Conservation (phyloP, 768 basidiomycete species). For the Macrolepiota albuminosa region DNA sequence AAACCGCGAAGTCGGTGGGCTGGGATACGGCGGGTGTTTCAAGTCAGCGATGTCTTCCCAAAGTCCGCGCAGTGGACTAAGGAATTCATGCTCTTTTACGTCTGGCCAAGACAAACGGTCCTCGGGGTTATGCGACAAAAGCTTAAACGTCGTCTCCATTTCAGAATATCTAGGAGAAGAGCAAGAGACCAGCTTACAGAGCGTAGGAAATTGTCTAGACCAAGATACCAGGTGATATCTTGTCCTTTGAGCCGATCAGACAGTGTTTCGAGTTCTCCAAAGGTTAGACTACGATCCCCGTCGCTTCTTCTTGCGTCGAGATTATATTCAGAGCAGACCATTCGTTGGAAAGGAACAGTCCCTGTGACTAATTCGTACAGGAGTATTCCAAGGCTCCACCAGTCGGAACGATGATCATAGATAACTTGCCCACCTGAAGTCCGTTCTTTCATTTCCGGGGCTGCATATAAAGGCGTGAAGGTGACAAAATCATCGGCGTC, state of each 20-base stretch:
- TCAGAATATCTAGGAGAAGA: neutral
- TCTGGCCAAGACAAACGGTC: conserved; percentile 23
- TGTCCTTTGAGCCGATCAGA: conserved; percentile 1
- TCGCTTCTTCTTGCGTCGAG: conserved; percentile 11
- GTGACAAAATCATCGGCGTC: conserved; percentile 21
- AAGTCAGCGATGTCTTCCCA: conserved; percentile 29
- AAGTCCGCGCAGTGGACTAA: conserved; percentile 18
- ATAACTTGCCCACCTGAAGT: conserved; percentile 20
- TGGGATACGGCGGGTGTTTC: conserved; percentile 25
- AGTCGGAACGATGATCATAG: conserved; percentile 30
- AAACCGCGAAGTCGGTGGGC: conserved; percentile 12
- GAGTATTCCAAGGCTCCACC: conserved; percentile 31
- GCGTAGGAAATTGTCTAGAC: conserved; percentile 18
- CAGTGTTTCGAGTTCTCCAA: conserved; percentile 19
- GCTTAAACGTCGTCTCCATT: conserved; percentile 13
- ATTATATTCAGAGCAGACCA: neutral
- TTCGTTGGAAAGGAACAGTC: conserved; percentile 15
- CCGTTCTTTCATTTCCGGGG: conserved; percentile 27
- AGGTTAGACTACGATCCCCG: conserved; percentile 19
- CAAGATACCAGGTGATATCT: conserved; percentile 4
- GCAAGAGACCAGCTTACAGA: conserved; percentile 16
- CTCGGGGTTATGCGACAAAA: conserved; percentile 21
- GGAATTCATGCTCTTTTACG: conserved; percentile 24
- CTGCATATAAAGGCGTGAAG: conserved; percentile 31
- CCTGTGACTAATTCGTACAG: conserved; percentile 29